Evolutionary conservation across 192 early-diverging fungal genomes (phyloP).

Genomic region (Entomortierella beljakovae): DNA sequence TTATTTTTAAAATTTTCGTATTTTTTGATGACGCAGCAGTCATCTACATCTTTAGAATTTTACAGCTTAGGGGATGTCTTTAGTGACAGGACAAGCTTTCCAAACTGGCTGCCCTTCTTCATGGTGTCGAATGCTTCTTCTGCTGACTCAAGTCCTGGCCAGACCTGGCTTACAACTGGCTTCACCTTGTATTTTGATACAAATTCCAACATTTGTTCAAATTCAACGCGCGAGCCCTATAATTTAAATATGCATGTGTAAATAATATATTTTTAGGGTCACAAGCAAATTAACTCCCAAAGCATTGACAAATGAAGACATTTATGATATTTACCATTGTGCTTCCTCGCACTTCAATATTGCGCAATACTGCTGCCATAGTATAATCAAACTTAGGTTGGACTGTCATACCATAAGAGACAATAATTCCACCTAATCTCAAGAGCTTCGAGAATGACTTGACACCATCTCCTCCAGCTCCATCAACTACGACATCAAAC

Average conservation of each 20-base stretch:
- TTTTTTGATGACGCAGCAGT: constrained; percentile 23
- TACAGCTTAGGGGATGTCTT: constrained; percentile 28
- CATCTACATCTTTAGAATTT: no score
- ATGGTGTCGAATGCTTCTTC: constrained; percentile 29
- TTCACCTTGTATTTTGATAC: constrained; percentile 64
- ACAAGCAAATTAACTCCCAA: not conserved
- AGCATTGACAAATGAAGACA: not conserved
- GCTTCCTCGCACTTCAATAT: constrained; percentile 70
- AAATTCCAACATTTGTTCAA: constrained; percentile 70
- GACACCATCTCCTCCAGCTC: constrained; percentile 68
- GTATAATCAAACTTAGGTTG: constrained; percentile 54
- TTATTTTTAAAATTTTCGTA: no score
- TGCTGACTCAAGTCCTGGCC: constrained; percentile 58
- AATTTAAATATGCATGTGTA: not conserved
- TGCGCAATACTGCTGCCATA: constrained; percentile 66
- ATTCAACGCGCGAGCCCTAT: constrained; percentile 63
- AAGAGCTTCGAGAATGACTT: constrained; percentile 57
- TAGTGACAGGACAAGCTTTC: constrained; percentile 38
- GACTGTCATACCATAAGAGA: constrained; percentile 71
- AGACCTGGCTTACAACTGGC: constrained; percentile 68
- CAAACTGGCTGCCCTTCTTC: constrained; percentile 33
- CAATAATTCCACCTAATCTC: constrained; percentile 64
- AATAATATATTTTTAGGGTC: not conserved
- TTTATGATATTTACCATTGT: constrained; percentile 67
- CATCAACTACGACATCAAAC: constrained; percentile 73